phyloP scores from a whole-genome alignment of 805 yeast species.

The Myxozyma kluyveri region DNA sequence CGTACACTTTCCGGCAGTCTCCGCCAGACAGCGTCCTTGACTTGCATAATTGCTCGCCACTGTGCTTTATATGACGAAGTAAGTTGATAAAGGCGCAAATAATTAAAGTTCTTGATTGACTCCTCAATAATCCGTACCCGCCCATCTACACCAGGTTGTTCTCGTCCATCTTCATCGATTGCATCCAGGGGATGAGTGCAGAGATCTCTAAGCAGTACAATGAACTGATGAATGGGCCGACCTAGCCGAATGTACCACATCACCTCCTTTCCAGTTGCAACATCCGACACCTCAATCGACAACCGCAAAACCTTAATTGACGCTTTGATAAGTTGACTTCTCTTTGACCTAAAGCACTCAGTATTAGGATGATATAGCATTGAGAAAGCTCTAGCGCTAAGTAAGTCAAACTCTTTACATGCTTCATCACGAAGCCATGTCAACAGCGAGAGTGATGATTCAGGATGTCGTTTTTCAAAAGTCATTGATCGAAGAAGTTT shows the following conservation, averaged over 20 bases:
- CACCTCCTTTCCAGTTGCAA: neutral
- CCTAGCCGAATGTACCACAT: slow-evolving; percentile 13
- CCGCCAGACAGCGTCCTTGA: slow-evolving; percentile 12
- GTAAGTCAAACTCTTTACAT: neutral
- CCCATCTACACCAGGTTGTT: slow-evolving; percentile 7
- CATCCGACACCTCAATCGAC: neutral
- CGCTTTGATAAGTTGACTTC: slow-evolving; percentile 3
- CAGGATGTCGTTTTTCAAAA: slow-evolving; percentile 12
- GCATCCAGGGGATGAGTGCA: slow-evolving; percentile 6
- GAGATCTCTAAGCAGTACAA: slow-evolving; percentile 14
- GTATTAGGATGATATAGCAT: slow-evolving; percentile 12
- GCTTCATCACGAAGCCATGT: slow-evolving; percentile 4
- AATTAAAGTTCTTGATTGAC: slow-evolving; percentile 4
- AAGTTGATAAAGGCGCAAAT: slow-evolving; percentile 1
- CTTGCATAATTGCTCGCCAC: slow-evolving; percentile 13
- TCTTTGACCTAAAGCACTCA: slow-evolving; percentile 2
- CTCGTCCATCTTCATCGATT: slow-evolving; percentile 6
- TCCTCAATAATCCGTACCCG: slow-evolving; percentile 8
- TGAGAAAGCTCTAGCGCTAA: slow-evolving; percentile 4
- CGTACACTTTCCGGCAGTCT: slow-evolving; percentile 2
- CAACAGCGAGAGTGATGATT: neutral
- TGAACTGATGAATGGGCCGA: slow-evolving; percentile 14
- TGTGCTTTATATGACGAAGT: slow-evolving; percentile 6
- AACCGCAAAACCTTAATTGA: slow-evolving; percentile 16
- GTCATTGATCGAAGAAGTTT: neutral